Evolutionary conservation across 2,329 filamentous ascomycete species (phyloP).

Genomic region (Epichloe scottii): DNA sequence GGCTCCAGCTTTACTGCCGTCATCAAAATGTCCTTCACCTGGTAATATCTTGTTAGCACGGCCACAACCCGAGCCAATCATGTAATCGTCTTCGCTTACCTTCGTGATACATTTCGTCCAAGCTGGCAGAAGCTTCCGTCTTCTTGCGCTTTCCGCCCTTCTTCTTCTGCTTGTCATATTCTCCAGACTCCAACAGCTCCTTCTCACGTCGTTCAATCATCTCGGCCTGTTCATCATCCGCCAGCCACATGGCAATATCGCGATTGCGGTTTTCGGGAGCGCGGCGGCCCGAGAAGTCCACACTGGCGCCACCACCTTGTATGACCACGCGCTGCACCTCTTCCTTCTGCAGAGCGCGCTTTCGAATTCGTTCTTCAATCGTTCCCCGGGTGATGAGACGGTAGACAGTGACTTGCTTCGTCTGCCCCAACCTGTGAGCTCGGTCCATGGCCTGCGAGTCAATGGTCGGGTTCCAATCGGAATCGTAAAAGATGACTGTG

Average conservation of each 20-base stretch:
- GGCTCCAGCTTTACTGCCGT: conserved; percentile 52
- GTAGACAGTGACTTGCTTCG: conserved; percentile 91
- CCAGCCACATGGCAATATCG: conserved; percentile 97
- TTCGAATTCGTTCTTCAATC: conserved; percentile 95
- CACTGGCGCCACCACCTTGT: conserved; percentile 75
- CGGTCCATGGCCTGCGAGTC: conserved; percentile 99
- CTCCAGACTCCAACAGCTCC: conserved; percentile 65
- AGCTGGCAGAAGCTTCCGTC: conserved; percentile 44
- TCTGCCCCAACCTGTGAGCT: conserved; percentile 93
- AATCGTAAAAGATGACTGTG: conserved; percentile 99
- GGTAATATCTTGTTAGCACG: conserved; percentile 6
- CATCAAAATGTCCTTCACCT: conserved; percentile 97
- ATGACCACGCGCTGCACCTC: conserved; percentile 97
- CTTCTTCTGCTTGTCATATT: conserved; percentile 51
- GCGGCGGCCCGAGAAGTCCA: conserved; percentile 90
- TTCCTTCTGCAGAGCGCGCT: conserved; percentile 94
- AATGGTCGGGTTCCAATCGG: conserved; percentile 98
- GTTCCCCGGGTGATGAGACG: conserved; percentile 93
- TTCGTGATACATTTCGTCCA: conserved; percentile 99
- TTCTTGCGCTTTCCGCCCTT: conserved; percentile 46
- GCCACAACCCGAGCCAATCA: neutral
- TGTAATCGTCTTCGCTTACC: conserved; percentile 44
- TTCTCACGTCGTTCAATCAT: conserved; percentile 88
- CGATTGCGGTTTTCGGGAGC: conserved; percentile 86
- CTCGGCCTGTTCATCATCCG: conserved; percentile 91